Base-by-base conservation (phyloP, 208 protist species). In the Acanthamoeba quina region DNA sequence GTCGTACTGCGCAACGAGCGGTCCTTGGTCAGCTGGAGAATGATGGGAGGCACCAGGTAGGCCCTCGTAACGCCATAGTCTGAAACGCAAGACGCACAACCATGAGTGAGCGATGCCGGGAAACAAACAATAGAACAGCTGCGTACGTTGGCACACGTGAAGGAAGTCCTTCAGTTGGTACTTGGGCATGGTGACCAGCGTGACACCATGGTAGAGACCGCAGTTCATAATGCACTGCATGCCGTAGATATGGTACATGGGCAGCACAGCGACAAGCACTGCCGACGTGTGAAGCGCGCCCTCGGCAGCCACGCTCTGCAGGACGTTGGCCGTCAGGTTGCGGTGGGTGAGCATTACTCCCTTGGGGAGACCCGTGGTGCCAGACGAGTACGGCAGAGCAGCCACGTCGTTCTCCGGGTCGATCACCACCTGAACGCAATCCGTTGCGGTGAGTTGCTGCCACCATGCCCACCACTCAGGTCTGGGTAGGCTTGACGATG, bases 261-360 rank as follows among this genome's bases (percentile, higher is more conserved):
- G 66, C n/a, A 47, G 68, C 24, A 54, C 31, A 26, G 97, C 97
- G 52, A 94, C 64, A 26, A 96, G 47, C 94, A 96, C 95, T 10
- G 83, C 72, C 5, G 41, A 54, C 17, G 41, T 21, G 31, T 10
- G 58, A 70, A 96, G 92, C 66, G 95, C 44, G 19, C 94, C 95
- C 15, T 94, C 76, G 58, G 95, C 95, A 6, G 95, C 94, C 26
- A 97, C 90, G 29, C n/a, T 62, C 95, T 98, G 97, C 41, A 97
- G 92, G 5, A 98, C 92, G 90, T 98, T 98, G 21, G 98, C 96
- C 1, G 99, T 96, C 13, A 99, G 88, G 95, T 98, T 99, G 85
- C 95, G 95, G 96, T 99, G 98, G 13, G 98, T 98, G 41, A 99
- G 97, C 97, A 98, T 98, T n/a, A 99, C 98, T 24, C 98, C 98